Conservation (phyloP, 129 eudicot species). For the Flaveria trinervia region DNA sequence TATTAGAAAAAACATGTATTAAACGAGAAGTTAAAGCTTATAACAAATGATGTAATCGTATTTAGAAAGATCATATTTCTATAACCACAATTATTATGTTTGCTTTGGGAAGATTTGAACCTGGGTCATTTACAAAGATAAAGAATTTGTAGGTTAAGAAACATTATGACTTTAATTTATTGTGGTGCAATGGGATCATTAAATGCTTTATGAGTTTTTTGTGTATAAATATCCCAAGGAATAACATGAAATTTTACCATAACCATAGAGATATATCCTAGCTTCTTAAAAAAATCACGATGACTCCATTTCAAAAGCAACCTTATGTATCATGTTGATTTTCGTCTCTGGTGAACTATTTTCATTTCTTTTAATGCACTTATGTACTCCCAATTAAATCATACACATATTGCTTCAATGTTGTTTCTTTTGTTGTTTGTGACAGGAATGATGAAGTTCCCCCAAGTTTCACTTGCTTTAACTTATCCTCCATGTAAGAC, state of each 20-base stretch:
- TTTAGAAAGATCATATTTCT: no score
- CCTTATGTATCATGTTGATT: slow-evolving; percentile 2
- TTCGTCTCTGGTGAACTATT: not conserved
- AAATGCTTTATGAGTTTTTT: not conserved
- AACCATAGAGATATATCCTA: not conserved
- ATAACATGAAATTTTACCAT: not conserved
- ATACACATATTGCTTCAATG: not conserved
- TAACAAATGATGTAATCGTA: no score
- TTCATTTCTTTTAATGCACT: not conserved
- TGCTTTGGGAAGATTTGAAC: no score
- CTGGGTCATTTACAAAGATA: no score
- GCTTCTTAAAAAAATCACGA: not conserved
- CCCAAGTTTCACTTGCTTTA: not conserved
- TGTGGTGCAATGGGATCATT: not conserved
- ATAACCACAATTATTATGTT: no score
- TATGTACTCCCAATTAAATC: not conserved
- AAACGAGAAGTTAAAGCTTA: no score
- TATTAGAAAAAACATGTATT: no score
- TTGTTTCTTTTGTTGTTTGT: not conserved
- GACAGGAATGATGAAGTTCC: not conserved
- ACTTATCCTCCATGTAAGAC: not conserved
- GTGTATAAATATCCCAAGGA: not conserved
- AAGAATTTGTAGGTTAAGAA: no score
- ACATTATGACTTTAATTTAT: not conserved
- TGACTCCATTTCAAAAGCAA: not conserved